A percentile compares a stretch with the other conserved stretches of the same genome.
Evolutionary conservation across 148 eudicot genomes (phyloP).

Genomic region (Beta vulgaris): DNA sequence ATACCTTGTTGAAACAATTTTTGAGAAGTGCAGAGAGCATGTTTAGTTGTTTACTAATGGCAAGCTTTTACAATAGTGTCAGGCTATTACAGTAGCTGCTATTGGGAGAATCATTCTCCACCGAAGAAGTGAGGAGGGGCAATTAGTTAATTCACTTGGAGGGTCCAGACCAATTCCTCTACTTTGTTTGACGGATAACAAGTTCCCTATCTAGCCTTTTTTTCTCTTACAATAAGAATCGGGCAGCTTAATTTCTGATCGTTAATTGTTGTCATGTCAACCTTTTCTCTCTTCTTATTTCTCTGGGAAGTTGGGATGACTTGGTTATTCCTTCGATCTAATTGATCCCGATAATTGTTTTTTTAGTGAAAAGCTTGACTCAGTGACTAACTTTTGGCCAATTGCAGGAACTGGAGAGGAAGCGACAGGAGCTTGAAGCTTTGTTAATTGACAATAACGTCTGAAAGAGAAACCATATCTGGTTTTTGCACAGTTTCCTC

Average conservation of each 20-base stretch:
- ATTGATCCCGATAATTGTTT: background rate
- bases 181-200: too few relatives aligned
- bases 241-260: background rate
- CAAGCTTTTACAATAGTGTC: too few relatives aligned
- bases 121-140: too few relatives aligned
- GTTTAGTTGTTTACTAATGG: too few relatives aligned
- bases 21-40: background rate
- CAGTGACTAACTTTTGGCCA: background rate
- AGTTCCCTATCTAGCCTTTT: too few relatives aligned
- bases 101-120: too few relatives aligned
- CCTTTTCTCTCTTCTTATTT: background rate
- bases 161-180: too few relatives aligned
- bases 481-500: background rate
- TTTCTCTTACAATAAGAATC: too few relatives aligned
- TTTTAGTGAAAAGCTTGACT: background rate
- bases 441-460: conserved; percentile 46
- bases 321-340: background rate
- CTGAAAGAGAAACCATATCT: conserved; percentile 19
- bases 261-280: background rate
- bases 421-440: conserved; percentile 73
- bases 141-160: too few relatives aligned
- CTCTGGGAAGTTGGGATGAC: background rate
- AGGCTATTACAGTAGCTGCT: too few relatives aligned
- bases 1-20: background rate
- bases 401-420: conserved; percentile 70